Conservation (phyloP, 805 yeast species). For the Debaryomyces prosopidis region DNA sequence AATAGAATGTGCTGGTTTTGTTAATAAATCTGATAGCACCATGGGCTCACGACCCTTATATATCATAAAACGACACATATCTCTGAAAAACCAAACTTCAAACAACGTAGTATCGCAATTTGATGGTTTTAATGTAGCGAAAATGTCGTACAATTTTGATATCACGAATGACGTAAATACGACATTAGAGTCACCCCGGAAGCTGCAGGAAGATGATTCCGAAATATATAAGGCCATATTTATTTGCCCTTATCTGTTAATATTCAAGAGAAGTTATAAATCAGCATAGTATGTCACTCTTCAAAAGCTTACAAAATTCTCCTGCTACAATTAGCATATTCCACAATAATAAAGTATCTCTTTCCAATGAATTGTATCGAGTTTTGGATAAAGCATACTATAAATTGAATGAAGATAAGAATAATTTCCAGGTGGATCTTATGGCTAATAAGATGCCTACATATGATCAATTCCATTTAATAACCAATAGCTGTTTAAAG, state of each 20-base stretch:
- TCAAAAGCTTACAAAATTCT: conserved; percentile 41
- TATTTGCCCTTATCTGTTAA: too few species aligned
- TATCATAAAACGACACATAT: conserved; percentile 90
- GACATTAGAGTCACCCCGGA: conserved; percentile 3
- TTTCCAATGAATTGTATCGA: conserved; percentile 29
- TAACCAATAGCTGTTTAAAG: conserved; percentile 26
- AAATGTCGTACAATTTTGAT: not conserved
- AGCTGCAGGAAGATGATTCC: conserved; percentile 1
- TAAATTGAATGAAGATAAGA: conserved; percentile 29
- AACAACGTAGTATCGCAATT: too few species aligned
- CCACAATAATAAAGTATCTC: conserved; percentile 38
- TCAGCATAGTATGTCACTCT: conserved; percentile 34
- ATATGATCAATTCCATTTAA: conserved; percentile 36
- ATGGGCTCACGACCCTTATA: conserved; percentile 91
- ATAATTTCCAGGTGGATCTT: conserved; percentile 36
- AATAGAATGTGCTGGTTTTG: conserved; percentile 95
- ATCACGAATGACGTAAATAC: not conserved
- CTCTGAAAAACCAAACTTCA: too few species aligned
- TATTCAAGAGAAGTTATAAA: not conserved
- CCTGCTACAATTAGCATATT: conserved; percentile 44
- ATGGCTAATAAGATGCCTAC: conserved; percentile 43
- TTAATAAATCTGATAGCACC: conserved; percentile 78
- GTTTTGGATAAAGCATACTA: conserved; percentile 30
- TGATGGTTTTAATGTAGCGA: not conserved
- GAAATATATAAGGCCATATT: conserved; percentile 1